A percentile compares a stretch with the other conserved stretches of the same genome.
Evolutionary conservation across 2,329 filamentous ascomycete genomes (phyloP).

Genomic region (Xylariaceae sp.): DNA sequence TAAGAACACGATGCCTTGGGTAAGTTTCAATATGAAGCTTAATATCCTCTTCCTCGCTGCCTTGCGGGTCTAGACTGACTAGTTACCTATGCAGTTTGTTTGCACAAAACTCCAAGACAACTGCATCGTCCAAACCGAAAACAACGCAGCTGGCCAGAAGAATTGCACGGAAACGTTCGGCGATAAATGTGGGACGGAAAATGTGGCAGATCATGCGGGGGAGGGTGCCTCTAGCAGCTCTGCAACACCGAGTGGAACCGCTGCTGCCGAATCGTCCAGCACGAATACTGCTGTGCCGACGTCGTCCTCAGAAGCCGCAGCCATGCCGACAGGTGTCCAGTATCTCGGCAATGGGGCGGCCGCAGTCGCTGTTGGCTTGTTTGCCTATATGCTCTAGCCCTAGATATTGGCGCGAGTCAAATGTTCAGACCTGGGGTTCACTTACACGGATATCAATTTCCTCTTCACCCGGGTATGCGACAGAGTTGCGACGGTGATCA

Average conservation of each 20-base stretch:
- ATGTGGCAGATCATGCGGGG: constrained; percentile 41
- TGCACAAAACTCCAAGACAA: constrained; percentile 52
- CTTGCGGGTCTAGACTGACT: constrained; percentile 14
- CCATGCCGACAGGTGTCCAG: constrained; percentile 36
- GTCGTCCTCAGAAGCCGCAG: constrained; percentile 29
- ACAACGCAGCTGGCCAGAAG: constrained; percentile 46
- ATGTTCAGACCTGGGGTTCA: not conserved
- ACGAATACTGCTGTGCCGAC: constrained; percentile 22
- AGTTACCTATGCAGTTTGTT: constrained; percentile 45
- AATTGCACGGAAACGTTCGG: constrained; percentile 53
- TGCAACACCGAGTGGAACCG: constrained; percentile 29
- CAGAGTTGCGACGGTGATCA: constrained; percentile 12
- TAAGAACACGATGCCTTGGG: constrained; percentile 50
- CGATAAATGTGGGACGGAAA: constrained; percentile 50
- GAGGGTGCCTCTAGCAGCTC: constrained; percentile 36
- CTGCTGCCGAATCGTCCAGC: constrained; percentile 25
- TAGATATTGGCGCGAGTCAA: constrained; percentile 11
- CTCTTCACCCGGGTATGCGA: not conserved
- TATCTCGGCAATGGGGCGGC: constrained; percentile 49
- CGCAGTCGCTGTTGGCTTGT: constrained; percentile 53
- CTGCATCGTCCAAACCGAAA: constrained; percentile 49
- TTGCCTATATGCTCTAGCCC: constrained; percentile 55
- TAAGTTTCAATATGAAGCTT: constrained; percentile 20
- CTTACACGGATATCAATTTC: constrained; percentile 1
- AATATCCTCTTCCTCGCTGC: not conserved